Base-by-base conservation (phyloP, 1,139 yeast genomes). In the Zygosaccharomyces sapae region DNA sequence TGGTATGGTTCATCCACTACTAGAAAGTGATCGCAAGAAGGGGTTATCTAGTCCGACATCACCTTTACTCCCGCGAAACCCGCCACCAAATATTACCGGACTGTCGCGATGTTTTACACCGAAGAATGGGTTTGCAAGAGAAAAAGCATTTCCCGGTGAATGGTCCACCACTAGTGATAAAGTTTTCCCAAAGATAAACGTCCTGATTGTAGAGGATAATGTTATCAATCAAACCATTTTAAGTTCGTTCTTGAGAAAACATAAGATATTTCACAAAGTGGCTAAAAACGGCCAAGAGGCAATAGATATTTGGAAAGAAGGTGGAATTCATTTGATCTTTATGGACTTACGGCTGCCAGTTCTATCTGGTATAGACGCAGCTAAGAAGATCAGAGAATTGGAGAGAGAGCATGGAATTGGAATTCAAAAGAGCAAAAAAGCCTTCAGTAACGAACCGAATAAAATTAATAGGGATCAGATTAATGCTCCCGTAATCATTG, bases 331-430 rank as follows among this genome's bases (percentile, higher is more conserved):
- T 65, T 72, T 90, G 51, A 94, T 92, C 37, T 75, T 90, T 42
- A 90, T 90, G 97, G 97, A 90, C 71, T 85, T 90, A 58, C 97
- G 90, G 66, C 73, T 90, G 49, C 97, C 97, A 0, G 95, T 88
- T 2, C 81, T 89, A 75, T 85, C 95, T 2, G 97, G 97, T 30
- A 79, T 90, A 33, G 96, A 89, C 52, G 97, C 95, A 5, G 86
- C 97, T 3, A 84, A 85, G 61, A 95, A 87, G 58, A 90, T 90
- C 37, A 73, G 98, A 46, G 75, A 90, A 42, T 70, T 89, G 46
- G 98, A 92, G 61, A 80, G 82, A 57, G 70, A 83, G 31, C 89
- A 89, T 60, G 76, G 83, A 29, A 87, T 90, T 55, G 97, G 97
- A 8, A 89, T 41, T 39, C 53, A 50, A 40, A 51, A 52, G 25